Evolutionary conservation across 257 asterid species (phyloP).

Genomic region (Solanum ahanhuiri): DNA sequence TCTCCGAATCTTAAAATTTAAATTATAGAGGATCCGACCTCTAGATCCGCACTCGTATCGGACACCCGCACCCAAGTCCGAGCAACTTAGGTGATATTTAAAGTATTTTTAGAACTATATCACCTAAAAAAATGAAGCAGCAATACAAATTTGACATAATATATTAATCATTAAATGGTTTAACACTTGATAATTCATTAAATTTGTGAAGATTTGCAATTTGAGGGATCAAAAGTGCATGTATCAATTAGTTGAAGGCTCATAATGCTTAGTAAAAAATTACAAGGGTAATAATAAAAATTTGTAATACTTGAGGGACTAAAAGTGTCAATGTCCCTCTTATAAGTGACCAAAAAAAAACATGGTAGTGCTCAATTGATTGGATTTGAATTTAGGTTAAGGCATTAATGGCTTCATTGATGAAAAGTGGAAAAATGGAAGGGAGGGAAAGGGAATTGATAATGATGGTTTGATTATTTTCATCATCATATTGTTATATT

Average conservation of each 20-base stretch:
- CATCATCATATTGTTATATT: neutral
- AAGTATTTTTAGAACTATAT: neutral
- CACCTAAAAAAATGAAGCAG: neutral
- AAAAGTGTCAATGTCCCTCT: neutral
- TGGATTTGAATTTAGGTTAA: neutral
- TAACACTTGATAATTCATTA: neutral
- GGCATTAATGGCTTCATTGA: neutral
- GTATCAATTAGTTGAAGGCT: neutral
- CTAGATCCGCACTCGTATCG: neutral
- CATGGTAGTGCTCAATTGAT: neutral
- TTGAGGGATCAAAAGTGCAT: neutral
- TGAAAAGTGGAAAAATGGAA: neutral
- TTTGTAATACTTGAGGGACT: neutral
- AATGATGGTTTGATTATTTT: neutral
- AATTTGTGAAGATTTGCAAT: neutral
- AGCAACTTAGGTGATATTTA: neutral
- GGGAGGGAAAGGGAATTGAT: neutral
- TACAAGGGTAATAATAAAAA: neutral
- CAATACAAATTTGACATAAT: neutral
- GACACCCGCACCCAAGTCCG: rapidly evolving
- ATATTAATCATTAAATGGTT: neutral
- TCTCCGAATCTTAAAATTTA: neutral
- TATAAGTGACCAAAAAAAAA: neutral
- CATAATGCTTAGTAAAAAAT: neutral
- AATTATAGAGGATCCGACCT: neutral